A percentile compares a stretch with the other conserved stretches of the same genome.
phyloP scores from a whole-genome alignment of 2,329 filamentous ascomycete species.

The Trichoderma sp. region DNA sequence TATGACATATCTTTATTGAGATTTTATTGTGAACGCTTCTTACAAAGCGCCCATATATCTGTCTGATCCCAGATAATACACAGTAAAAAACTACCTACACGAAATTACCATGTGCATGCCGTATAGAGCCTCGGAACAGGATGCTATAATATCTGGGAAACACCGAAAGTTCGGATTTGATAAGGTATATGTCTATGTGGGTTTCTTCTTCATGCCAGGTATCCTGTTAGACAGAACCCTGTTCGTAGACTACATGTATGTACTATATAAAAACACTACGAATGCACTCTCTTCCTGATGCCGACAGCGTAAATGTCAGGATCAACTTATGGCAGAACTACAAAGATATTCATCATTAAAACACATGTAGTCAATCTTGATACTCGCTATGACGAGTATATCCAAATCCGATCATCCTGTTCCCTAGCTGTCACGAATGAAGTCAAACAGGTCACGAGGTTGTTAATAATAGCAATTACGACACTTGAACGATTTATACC shows the following conservation, averaged over 20 bases:
- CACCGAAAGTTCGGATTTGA: background rate
- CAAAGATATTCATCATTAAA: background rate
- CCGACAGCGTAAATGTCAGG: background rate
- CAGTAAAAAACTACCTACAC: background rate
- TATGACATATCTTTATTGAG: too few relatives aligned
- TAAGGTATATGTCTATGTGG: background rate
- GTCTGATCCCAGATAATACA: background rate
- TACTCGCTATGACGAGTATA: background rate
- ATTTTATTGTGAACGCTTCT: background rate
- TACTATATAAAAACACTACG: background rate
- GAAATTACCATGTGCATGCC: background rate
- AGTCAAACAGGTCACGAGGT: slow-evolving; percentile 13
- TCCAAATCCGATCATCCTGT: background rate
- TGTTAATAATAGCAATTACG: slow-evolving; percentile 11
- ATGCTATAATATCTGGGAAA: background rate
- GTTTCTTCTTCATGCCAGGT: background rate
- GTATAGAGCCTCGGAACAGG: background rate
- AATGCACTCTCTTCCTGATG: background rate
- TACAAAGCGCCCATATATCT: background rate
- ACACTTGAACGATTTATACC: background rate
- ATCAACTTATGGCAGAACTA: background rate
- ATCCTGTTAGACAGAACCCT: background rate
- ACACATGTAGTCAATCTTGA: background rate
- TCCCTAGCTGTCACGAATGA: background rate
- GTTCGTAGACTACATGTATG: background rate